These are phyloP conservation scores for Halenospora varia DNA, from an alignment of 495 filamentous ascomycete genomes.

Conservation along the genomic window DNA sequence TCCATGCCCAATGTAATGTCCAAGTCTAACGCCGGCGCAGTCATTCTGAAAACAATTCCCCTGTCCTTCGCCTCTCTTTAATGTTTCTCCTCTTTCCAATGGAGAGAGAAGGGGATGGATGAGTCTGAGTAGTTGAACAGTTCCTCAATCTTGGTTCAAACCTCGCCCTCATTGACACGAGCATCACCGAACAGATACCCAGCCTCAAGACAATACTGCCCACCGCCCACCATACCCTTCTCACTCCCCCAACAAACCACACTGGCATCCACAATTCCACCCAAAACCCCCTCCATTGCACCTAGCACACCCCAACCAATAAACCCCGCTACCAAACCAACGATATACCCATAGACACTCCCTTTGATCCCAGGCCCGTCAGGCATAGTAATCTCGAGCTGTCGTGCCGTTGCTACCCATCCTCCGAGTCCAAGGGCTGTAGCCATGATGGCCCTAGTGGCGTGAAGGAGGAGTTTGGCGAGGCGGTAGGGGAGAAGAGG, in stretches of 20 bases:
- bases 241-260: constrained; percentile 94
- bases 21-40: no score
- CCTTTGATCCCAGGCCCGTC: constrained; percentile 56
- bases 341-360: constrained; percentile 93
- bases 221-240: constrained; percentile 59
- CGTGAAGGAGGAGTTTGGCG: constrained; percentile 86
- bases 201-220: constrained; percentile 85
- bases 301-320: constrained; percentile 95
- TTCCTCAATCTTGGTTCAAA: no score
- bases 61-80: no score
- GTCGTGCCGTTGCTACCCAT: constrained; percentile 89
- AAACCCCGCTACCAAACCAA: constrained; percentile 83
- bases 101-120: no score
- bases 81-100: no score
- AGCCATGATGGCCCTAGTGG: constrained; percentile 84
- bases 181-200: constrained; percentile 72
- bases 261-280: constrained; percentile 86
- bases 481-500: constrained; percentile 69
- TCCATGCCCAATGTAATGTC: no score
- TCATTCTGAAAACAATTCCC: no score
- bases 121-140: no score
- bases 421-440: constrained; percentile 88
- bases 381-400: constrained; percentile 50
- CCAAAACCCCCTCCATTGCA: constrained; percentile 90
- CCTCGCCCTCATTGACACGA: neutral